Conservation (phyloP, 495 filamentous ascomycete species). For the Aspergillus asperescens region DNA sequence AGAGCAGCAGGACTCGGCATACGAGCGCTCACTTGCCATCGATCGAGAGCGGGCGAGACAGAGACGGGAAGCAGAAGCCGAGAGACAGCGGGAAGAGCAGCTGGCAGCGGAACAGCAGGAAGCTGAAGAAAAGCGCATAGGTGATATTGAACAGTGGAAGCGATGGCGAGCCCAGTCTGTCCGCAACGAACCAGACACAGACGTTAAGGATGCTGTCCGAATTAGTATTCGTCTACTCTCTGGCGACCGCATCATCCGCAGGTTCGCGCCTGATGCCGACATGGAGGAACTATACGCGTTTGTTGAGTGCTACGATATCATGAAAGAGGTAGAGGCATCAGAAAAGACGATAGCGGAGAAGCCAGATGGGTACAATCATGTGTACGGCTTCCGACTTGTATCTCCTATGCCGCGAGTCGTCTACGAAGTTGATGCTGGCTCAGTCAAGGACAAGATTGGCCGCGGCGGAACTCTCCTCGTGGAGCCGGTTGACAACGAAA, state of each 20-base stretch:
- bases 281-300: slow-evolving; percentile 94
- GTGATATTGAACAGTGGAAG: slow-evolving; percentile 66
- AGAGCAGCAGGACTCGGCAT: slow-evolving; percentile 82
- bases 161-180: slow-evolving; percentile 70
- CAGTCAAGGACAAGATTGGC: slow-evolving; percentile 67
- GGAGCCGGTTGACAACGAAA: slow-evolving; percentile 58
- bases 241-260: slow-evolving; percentile 68
- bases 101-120: slow-evolving; percentile 59
- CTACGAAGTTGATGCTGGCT: slow-evolving; percentile 60
- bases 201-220: slow-evolving; percentile 64
- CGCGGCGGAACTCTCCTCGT: slow-evolving; percentile 85
- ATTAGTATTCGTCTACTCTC: slow-evolving; percentile 73
- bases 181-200: slow-evolving; percentile 58
- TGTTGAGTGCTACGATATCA: slow-evolving; percentile 80
- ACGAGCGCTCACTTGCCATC: slow-evolving; percentile 81
- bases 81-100: slow-evolving; percentile 54
- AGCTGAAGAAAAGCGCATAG: slow-evolving; percentile 52
- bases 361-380: slow-evolving; percentile 67
- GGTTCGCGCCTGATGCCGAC: slow-evolving; percentile 56
- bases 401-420: slow-evolving; percentile 76
- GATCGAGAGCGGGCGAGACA: slow-evolving; percentile 78
- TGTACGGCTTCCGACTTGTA: slow-evolving; percentile 75
- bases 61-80: slow-evolving; percentile 67
- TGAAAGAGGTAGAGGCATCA: slow-evolving; percentile 32
- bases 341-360: slow-evolving; percentile 33